Conservation (phyloP, 116 monocot species). For the Cymodocea nodosa region DNA sequence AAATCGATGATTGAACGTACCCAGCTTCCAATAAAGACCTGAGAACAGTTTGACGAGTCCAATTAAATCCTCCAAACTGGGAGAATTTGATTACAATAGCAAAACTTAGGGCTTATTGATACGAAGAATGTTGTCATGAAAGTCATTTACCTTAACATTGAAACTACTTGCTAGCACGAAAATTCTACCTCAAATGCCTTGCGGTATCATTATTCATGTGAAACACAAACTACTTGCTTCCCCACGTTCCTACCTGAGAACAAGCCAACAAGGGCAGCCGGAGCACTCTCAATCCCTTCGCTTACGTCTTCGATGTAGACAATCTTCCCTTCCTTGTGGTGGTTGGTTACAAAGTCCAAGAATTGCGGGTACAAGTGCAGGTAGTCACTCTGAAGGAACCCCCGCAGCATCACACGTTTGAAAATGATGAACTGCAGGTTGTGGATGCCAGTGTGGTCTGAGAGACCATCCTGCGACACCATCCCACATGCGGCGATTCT, state of each 20-base stretch:
- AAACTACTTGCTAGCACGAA: too few species aligned
- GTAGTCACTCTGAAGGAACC: slow-evolving; percentile 49
- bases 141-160: too few species aligned
- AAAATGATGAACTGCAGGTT: slow-evolving; percentile 28
- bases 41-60: too few species aligned
- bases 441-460: slow-evolving; percentile 22
- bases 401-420: slow-evolving; percentile 40
- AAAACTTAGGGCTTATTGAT: too few species aligned
- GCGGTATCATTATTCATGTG: slow-evolving; percentile 14
- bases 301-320: slow-evolving; percentile 49
- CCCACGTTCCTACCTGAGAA: slow-evolving; percentile 68
- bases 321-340: slow-evolving; percentile 49
- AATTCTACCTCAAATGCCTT: too few species aligned
- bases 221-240: slow-evolving; percentile 58
- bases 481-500: slow-evolving; percentile 66
- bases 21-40: too few species aligned
- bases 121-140: too few species aligned
- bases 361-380: slow-evolving; percentile 43
- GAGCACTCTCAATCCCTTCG: slow-evolving; percentile 59
- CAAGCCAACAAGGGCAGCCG: slow-evolving; percentile 49
- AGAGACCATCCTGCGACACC: slow-evolving; percentile 38
- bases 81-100: too few species aligned
- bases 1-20: too few species aligned
- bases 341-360: slow-evolving; percentile 6
- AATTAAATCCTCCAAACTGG: too few species aligned